Base-by-base conservation (phyloP, 331 rosid genomes). In the Malus hybrid region DNA sequence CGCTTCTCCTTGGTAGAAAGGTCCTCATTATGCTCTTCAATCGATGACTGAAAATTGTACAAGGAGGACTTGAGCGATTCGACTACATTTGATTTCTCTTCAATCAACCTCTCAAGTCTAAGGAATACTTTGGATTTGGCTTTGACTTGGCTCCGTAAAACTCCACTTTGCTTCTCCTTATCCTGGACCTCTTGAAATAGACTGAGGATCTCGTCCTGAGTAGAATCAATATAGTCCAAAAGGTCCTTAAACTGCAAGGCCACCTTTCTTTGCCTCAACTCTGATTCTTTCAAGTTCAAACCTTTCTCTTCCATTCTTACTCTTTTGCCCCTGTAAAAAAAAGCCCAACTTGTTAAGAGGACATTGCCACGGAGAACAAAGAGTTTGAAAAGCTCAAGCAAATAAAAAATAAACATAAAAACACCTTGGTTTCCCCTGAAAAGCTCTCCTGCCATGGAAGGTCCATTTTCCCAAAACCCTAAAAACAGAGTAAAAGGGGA, bases 241-340 rank as follows among this genome's bases (percentile, higher is more conserved):
- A 87, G 80, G 36, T 85, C 89, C 48, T 83, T 80, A 87, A 87
- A 85, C 31, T 79, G 87, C 3, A 84, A 70, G 13, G 82, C 60
- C 33, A 83, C 65, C 66, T 48, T 22, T 16, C 50, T 65, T 79
- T 69, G 89, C 82, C 82, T 85, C 79, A 69, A 32, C 77, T 79
- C 59, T 52, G 18, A 52, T 52, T 52, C 59, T 52, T 52, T 20
- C 19, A 15, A 52, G 22, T 6, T 16, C n/a, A 16, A 52, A 52
- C n/a, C 59, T 6, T 16, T 52, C 8, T 52, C 19, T 14, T 5
- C 84, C 14, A 57, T 57, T 57, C 28, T 57, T 19, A 28, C 28
- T 20, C 63, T 20, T 27, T 28, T 57, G 3, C 24, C 24, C 63
- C 63, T 20, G 27, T 20, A 57, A 20, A 7, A 57, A 12, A 2